Base-by-base conservation (phyloP, 805 yeast genomes). In the Barnettozyma salicaria region DNA sequence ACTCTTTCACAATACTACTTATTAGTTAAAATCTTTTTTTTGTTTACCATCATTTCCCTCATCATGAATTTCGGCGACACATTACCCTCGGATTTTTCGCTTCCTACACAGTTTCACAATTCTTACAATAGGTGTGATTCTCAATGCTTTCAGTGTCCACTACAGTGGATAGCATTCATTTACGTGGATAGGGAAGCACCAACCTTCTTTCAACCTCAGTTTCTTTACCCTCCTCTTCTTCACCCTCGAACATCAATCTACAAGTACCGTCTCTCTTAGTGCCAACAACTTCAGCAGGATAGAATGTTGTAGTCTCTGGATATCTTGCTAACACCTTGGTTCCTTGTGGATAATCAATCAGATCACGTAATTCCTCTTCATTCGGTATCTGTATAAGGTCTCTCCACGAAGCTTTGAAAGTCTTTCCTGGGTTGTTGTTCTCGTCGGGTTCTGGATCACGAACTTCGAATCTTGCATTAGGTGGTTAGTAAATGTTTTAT, bases 371-470 rank as follows among this genome's bases (percentile, higher is more conserved):
- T 9, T 65, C 72, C 2, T 59, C 63, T 3, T 55, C 50, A 2
- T 80, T 72, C 0, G 94, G 86, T 29, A 92, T 81, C 26, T 83
- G 63, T 17, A 86, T 69, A 4, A 86, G 61, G 47, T 92, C 97
- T 52, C 80, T 81, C 70, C 84, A 77, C 16, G 74, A 79, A 8
- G 96, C 88, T 50, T 80, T 82, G 62, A 80, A 92, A 1, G 83
- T 68, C 50, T 81, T 90, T 3, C 96, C 96, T 4, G 89, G 83
- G 40, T 89, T 86, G 44, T 83, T 85, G 48, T 78, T 73, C 52
- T 90, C 97, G 53, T 92, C 98, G 0, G 98, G 97, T 53, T 92
- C 98, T 0, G 97, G 96, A 58, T 92, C 98, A 49, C 86, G 76
- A n/a, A 92, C 89, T 60, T 92, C 97, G 56, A 80, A 88, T 41